Percentiles rank a stretch among this genome's conserved stretches.
Evolutionary conservation across 768 basidiomycete genomes (phyloP).

Genomic region (Psilocybe sp.): DNA sequence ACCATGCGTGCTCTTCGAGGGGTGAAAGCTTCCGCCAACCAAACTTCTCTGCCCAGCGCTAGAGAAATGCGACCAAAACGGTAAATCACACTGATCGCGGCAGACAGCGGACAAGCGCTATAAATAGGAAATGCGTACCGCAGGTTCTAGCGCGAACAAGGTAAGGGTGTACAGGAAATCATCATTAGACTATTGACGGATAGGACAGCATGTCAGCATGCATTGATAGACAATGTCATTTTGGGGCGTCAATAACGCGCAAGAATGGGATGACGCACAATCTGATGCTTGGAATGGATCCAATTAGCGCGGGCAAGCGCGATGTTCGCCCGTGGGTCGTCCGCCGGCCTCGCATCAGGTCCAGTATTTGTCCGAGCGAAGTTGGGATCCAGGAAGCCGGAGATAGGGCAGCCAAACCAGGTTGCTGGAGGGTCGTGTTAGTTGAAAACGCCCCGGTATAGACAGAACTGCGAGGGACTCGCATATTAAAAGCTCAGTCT

Average conservation of each 20-base stretch:
- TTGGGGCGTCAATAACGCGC: neutral
- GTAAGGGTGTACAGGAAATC: conserved; percentile 41
- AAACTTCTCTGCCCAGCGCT: conserved; percentile 39
- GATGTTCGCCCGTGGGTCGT: conserved; percentile 38
- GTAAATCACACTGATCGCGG: no score
- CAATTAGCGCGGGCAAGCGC: conserved; percentile 40
- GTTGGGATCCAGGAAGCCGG: conserved; percentile 19
- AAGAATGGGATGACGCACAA: conserved; percentile 23
- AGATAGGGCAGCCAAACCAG: conserved; percentile 32
- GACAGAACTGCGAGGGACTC: conserved; percentile 5
- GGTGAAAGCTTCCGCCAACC: conserved; percentile 44
- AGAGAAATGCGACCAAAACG: neutral
- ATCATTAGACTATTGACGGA: conserved; percentile 29
- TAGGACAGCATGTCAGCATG: neutral
- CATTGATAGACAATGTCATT: no score
- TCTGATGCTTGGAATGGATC: conserved; percentile 39
- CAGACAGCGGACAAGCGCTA: neutral
- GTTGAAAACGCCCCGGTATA: conserved; percentile 7
- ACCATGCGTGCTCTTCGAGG: conserved; percentile 41
- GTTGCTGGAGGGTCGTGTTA: conserved; percentile 23
- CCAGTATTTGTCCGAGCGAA: conserved; percentile 11
- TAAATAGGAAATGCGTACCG: conserved; percentile 22
- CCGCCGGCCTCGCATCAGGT: conserved; percentile 16
- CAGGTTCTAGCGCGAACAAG: conserved; percentile 36
- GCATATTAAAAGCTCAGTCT: conserved; percentile 47